These are phyloP conservation scores for Termitomyces sp. DNA, from an alignment of 768 basidiomycete genomes.

Conservation along the genomic window DNA sequence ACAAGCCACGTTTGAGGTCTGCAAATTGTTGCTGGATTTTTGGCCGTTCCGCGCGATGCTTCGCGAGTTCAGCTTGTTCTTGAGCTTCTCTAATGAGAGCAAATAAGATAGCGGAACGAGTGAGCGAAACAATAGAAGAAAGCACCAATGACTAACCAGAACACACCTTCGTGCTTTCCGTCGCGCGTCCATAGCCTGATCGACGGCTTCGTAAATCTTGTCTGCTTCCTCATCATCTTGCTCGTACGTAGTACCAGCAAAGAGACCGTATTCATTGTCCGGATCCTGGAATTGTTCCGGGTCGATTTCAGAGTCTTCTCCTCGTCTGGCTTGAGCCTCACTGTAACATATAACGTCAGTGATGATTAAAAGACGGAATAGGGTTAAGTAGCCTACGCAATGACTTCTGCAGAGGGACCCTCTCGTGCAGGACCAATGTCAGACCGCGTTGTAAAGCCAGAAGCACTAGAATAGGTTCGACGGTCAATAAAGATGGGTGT, in stretches of 20 bases:
- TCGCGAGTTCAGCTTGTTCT: constrained; percentile 35
- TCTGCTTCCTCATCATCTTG: constrained; percentile 98
- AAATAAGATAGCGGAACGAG: constrained; percentile 10
- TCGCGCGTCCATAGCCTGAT: constrained; percentile 85
- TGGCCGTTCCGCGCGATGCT: constrained; percentile 82
- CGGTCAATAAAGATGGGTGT: constrained; percentile 7
- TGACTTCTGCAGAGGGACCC: constrained; percentile 86
- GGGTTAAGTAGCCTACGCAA: constrained; percentile 59
- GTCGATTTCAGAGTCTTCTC: constrained; percentile 86
- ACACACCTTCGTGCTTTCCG: constrained; percentile 76
- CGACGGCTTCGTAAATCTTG: constrained; percentile 90
- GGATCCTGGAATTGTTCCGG: constrained; percentile 95
- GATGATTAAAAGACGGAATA: neutral
- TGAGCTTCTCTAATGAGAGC: constrained; percentile 27
- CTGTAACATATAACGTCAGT: constrained; percentile 33
- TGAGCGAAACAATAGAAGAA: constrained; percentile 24
- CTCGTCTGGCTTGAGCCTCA: constrained; percentile 81
- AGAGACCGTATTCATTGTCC: constrained; percentile 94
- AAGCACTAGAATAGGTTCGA: constrained; percentile 55
- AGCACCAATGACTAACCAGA: constrained; percentile 35
- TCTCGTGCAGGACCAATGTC: constrained; percentile 99
- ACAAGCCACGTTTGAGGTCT: constrained; percentile 88
- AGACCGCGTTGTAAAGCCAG: constrained; percentile 95
- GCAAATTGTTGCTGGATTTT: constrained; percentile 96
- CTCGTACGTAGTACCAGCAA: constrained; percentile 94